Evolutionary conservation across 345 rosid species (phyloP), one percentile per base, ranked within the genome.

Genomic region (Kandelia obovata): DNA sequence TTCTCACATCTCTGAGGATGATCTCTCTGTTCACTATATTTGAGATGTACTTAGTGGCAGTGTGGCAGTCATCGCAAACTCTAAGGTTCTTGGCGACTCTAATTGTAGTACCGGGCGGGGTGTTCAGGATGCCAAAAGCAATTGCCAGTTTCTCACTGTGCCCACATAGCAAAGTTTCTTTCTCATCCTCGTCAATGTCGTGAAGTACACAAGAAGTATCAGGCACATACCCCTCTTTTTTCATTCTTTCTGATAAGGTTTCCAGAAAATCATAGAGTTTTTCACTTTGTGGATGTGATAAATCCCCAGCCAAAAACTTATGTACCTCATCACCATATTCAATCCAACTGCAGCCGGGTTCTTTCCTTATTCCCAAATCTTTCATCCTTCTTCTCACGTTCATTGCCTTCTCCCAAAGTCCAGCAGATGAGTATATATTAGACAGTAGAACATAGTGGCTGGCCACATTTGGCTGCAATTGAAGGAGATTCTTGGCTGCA

Each of bases 281-380:
- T 67, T 82, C 80, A 46, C 91, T 94, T 78, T 94, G 92, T 1
- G 82, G 84, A 77, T 91, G 98, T 68, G 87, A 87, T 27, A 75
- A 78, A 70, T 88, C 98, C 31, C 97, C 95, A n/a, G 92, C 91
- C 49, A 86, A 39, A 72, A 94, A 91, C 70, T 81, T 89, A 73
- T 94, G 98, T 70, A 91, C 92, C 76, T 91, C 82, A 37, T 88
- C 89, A 1, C 85, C 87, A 57, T 74, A 57, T 73, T 89, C 91
- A 21, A 91, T 88, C 98, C 98, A 91, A 77, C 97, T 94, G 61
- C 89, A 91, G n/a, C 96, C 98, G 6, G 97, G 91, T 66, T 89
- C 96, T 86, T 94, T 94, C 73, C 73, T 89, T 51, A 94, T 85
- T 34, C 97, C 95, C 82, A 72, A 66, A 77, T 86, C 96, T 68